Evolutionary conservation across 176 grass and related monocot genomes (phyloP).

Genomic region (Urochloa ruziziensis): DNA sequence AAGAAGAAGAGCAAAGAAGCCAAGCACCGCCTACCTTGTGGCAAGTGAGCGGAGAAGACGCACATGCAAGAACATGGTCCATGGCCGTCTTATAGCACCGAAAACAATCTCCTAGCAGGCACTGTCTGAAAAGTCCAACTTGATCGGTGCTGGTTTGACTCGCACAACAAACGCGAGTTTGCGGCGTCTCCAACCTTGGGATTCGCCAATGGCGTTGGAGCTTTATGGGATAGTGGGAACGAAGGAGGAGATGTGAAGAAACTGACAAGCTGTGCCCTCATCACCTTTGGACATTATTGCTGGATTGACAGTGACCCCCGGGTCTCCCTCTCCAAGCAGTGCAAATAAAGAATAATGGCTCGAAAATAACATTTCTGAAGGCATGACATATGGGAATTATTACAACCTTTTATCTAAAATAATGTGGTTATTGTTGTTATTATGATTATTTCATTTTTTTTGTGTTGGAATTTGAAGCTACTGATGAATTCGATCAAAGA

Average conservation of each 20-base stretch:
- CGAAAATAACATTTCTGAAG: not conserved
- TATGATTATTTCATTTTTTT: no score
- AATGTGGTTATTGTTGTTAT: no score
- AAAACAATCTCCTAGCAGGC: not conserved
- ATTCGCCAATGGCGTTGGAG: conserved; percentile 25
- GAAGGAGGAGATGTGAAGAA: not conserved
- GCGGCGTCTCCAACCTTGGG: not conserved
- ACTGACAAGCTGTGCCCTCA: not conserved
- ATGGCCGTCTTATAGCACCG: conserved; percentile 37
- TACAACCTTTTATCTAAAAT: no score
- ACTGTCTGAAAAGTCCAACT: conserved; percentile 26
- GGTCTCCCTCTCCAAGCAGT: no score
- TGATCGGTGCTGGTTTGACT: conserved; percentile 24
- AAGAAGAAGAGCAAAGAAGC: not conserved
- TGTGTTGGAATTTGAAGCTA: not conserved
- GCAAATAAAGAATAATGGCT: no score
- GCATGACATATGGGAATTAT: not conserved
- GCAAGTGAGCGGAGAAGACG: conserved; percentile 7
- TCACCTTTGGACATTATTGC: conserved; percentile 21
- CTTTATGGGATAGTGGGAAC: not conserved
- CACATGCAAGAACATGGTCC: conserved; percentile 28
- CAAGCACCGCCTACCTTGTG: conserved; percentile 22
- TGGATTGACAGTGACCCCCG: not conserved
- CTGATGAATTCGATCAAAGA: not conserved
- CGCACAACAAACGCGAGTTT: not conserved